Evolutionary conservation across 2,329 filamentous ascomycete genomes (phyloP).

Genomic region (Nectriaceae sp.): DNA sequence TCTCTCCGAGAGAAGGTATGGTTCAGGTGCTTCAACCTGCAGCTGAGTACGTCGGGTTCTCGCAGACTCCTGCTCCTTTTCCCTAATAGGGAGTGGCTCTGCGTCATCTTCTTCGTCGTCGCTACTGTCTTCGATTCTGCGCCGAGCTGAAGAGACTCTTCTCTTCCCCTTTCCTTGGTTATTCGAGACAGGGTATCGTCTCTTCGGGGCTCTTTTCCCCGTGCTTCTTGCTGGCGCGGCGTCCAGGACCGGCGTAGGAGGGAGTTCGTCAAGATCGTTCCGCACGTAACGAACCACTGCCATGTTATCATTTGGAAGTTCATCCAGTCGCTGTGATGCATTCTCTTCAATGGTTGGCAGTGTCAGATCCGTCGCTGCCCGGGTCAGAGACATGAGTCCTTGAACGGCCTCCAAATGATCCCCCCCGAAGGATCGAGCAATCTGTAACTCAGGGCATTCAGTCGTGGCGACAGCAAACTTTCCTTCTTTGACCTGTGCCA

Average conservation of each 20-base stretch:
- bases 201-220: slow-evolving; percentile 9
- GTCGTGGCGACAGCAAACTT: neutral
- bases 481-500: slow-evolving; percentile 18
- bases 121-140: no score
- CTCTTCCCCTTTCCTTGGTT: neutral
- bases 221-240: slow-evolving; percentile 16
- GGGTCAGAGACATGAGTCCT: neutral
- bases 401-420: slow-evolving; percentile 6
- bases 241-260: slow-evolving; percentile 10
- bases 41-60: neutral
- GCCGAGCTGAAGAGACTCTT: no score
- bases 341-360: neutral
- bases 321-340: neutral
- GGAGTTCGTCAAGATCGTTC: slow-evolving; percentile 11
- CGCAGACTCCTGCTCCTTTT: neutral
- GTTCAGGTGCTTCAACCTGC: neutral
- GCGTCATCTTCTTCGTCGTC: no score
- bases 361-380: neutral
- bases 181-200: slow-evolving; percentile 1
- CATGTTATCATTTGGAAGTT: neutral
- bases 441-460: slow-evolving; percentile 4
- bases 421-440: slow-evolving; percentile 11
- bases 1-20: neutral
- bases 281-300: no score
- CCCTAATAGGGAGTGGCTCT: no score